Evolutionary conservation across 2,329 filamentous ascomycete species (phyloP), one percentile per base, ranked within the genome.

Genomic region (Aureobasidium musti): DNA sequence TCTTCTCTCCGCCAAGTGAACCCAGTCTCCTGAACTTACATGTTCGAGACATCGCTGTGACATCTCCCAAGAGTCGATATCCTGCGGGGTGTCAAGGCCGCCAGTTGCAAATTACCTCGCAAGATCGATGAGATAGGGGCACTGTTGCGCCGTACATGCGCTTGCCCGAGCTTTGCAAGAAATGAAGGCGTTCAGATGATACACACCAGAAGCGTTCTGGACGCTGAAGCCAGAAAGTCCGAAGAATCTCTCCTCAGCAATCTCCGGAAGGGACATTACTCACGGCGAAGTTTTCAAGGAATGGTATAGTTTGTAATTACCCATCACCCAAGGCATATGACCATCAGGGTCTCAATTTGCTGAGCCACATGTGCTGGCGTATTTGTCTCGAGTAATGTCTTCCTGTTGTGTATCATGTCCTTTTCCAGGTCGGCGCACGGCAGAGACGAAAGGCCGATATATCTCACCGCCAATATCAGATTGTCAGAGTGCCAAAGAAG

Each of bases 241-340:
- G 43, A 41, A 41, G n/a, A 63, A 30, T 63, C 21, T 52, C 59
- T 63, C 59, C 59, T 63, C 59, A 52, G 3, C 33, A 63, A 63
- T 63, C 35, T 63, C 59, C 59, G 59, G 30, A 63, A 21, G 57
- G 30, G 28, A 23, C 19, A 19, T 6, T 7, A 37, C 57, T 23
- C 11, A 19, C 28, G 37, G 23, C 19, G 57, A 13, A 45, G 17
- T 5, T 49, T 47, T 37, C 41, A 49, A 21, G 43, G 57, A n/a
- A 47, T 43, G 57, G 14, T 49, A 37, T 8, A 11, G 13, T 11
- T 11, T 47, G 5, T 35, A 37, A 49, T 61, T 61, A 26, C 5
- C 19, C 14, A 3, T 5, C n/a, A 41, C 6, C n/a, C 26, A 19
- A 49, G 30, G 28, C 37, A 21, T 26, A 30, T 59, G 23, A 59